phyloP scores from a whole-genome alignment of 2,329 filamentous ascomycete genomes.

The Pseudocercospora eumusae region DNA sequence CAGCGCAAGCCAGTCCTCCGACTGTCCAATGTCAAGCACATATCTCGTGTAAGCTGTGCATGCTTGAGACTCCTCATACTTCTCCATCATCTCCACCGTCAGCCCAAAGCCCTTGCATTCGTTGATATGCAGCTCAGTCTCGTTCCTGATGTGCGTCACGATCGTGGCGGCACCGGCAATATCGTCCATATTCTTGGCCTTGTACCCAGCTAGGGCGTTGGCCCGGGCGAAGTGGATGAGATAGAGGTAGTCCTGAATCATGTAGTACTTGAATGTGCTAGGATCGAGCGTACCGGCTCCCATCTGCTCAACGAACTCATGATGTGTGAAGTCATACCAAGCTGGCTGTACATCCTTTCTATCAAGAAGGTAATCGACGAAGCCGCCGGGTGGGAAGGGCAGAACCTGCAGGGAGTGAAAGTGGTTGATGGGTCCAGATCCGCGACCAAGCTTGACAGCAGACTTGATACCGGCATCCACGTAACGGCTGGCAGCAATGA shows the following conservation, averaged over 20 bases:
- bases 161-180: slow-evolving; percentile 71
- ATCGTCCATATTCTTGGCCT: slow-evolving; percentile 70
- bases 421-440: slow-evolving; percentile 74
- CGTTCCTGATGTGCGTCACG: slow-evolving; percentile 73
- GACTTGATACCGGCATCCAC: slow-evolving; percentile 70
- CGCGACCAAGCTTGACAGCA: slow-evolving; percentile 63
- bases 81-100: slow-evolving; percentile 69
- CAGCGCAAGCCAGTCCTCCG: slow-evolving; percentile 82
- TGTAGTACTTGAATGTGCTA: slow-evolving; percentile 81
- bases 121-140: slow-evolving; percentile 77
- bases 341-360: slow-evolving; percentile 70
- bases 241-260: slow-evolving; percentile 91
- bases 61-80: slow-evolving; percentile 71
- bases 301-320: slow-evolving; percentile 77
- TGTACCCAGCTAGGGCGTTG: slow-evolving; percentile 82
- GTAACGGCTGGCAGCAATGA: slow-evolving; percentile 69
- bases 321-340: slow-evolving; percentile 77
- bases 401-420: slow-evolving; percentile 71
- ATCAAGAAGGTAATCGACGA: slow-evolving; percentile 79
- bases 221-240: slow-evolving; percentile 84
- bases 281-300: slow-evolving; percentile 73
- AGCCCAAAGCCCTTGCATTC: slow-evolving; percentile 85
- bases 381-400: slow-evolving; percentile 72
- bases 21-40: slow-evolving; percentile 83
- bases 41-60: slow-evolving; percentile 79